Evolutionary conservation across 768 basidiomycete genomes (phyloP).

Genomic region (Naganishia onofrii): DNA sequence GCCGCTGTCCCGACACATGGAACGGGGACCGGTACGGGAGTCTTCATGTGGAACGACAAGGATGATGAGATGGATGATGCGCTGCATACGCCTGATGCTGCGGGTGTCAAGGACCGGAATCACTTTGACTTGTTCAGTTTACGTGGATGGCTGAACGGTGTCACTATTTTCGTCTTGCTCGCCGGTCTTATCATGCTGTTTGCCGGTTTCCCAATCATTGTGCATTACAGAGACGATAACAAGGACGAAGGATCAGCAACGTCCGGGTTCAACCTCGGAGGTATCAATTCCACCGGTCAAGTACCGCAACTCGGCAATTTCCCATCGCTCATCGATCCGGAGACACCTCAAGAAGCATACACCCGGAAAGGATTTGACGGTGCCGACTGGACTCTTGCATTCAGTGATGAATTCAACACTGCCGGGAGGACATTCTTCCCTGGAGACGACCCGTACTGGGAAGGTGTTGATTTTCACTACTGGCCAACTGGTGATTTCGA

Average conservation of each 20-base stretch:
- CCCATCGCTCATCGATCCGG: conserved; percentile 69
- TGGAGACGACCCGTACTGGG: conserved; percentile 81
- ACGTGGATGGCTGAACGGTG: conserved; percentile 79
- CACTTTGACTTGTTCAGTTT: conserved; percentile 66
- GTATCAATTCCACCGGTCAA: conserved; percentile 82
- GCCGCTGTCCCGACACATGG: not conserved
- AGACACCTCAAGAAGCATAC: conserved; percentile 64
- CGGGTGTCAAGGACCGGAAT: conserved; percentile 54
- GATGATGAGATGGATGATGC: conserved; percentile 50
- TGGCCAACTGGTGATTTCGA: conserved; percentile 58
- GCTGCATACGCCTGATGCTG: conserved; percentile 48
- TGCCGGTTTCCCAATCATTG: conserved; percentile 79
- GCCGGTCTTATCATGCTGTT: conserved; percentile 75
- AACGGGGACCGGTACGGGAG: conserved; percentile 3
- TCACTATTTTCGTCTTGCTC: conserved; percentile 69
- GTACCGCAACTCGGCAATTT: conserved; percentile 71
- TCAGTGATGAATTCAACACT: conserved; percentile 79
- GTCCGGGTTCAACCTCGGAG: conserved; percentile 83
- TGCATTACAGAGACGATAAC: conserved; percentile 35
- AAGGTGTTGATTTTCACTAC: conserved; percentile 81
- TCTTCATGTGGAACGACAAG: conserved; percentile 30
- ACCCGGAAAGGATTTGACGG: conserved; percentile 75
- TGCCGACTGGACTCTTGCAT: conserved; percentile 73
- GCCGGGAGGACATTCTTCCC: conserved; percentile 57
- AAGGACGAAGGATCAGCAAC: conserved; percentile 33